Evolutionary conservation across 2,329 filamentous ascomycete genomes (phyloP).

Genomic region (Canariomyces notabilis): DNA sequence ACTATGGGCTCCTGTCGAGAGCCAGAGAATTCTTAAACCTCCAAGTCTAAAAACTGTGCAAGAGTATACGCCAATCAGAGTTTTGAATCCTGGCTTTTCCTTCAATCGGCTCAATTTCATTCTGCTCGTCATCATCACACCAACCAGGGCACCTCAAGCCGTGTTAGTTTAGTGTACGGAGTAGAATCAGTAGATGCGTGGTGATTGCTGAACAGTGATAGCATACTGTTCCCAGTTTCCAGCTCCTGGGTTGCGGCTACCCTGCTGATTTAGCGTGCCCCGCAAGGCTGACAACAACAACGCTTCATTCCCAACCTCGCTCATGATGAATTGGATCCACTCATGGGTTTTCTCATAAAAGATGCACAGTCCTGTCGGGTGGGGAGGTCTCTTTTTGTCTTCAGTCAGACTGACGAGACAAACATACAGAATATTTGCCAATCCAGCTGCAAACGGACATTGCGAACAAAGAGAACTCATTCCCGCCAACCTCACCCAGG

Average conservation of each 20-base stretch:
- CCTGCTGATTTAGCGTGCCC: conserved; percentile 11
- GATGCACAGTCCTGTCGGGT: no score
- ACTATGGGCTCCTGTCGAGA: no score
- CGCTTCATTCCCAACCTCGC: background rate
- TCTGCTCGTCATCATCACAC: background rate
- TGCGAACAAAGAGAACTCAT: background rate
- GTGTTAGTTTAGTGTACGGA: no score
- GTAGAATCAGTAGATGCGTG: background rate
- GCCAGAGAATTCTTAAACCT: background rate
- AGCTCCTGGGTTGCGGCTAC: conserved; percentile 2
- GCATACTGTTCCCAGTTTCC: background rate
- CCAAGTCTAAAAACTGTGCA: background rate
- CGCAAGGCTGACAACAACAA: conserved; percentile 19
- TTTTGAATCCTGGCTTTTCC: background rate
- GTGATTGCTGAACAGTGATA: background rate
- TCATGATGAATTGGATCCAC: background rate
- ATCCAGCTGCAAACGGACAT: conserved; percentile 1
- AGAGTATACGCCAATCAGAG: background rate
- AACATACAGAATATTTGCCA: background rate
- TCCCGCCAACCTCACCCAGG: background rate
- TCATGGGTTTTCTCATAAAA: background rate
- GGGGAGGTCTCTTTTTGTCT: background rate
- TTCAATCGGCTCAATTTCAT: background rate
- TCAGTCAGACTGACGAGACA: background rate
- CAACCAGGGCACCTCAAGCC: background rate